These are phyloP conservation scores for Trifolium subterraneum DNA, from an alignment of 306 rosid genomes.

Conservation along the genomic window DNA sequence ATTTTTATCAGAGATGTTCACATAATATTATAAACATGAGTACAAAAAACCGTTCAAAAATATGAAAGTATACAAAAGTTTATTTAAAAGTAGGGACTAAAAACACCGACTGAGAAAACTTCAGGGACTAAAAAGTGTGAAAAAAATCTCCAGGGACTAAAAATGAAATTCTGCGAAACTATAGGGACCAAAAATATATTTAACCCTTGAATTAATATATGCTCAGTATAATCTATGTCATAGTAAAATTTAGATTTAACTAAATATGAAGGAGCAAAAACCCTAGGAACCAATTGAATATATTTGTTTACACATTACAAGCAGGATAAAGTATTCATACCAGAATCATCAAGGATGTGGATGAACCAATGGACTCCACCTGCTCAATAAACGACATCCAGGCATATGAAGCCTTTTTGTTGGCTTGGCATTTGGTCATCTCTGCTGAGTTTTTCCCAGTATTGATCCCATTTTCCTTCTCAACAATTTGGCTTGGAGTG, in stretches of 20 bases:
- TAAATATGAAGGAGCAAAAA: neutral
- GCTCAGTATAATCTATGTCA: too few relatives aligned
- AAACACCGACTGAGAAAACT: too few relatives aligned
- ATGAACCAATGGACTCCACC: conserved; percentile 75
- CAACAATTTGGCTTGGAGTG: conserved; percentile 42
- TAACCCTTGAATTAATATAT: conserved; percentile 5
- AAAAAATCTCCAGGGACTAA: too few relatives aligned
- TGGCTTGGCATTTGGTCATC: conserved; percentile 43
- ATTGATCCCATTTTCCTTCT: conserved; percentile 47
- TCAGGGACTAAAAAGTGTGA: too few relatives aligned
- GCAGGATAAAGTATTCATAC: conserved; percentile 53
- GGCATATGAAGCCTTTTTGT: conserved; percentile 61
- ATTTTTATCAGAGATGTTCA: too few relatives aligned
- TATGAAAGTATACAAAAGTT: too few relatives aligned
- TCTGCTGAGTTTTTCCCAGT: conserved; percentile 48
- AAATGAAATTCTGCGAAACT: too few relatives aligned
- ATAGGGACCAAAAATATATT: too few relatives aligned
- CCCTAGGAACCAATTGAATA: conserved; percentile 5
- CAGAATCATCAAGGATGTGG: conserved; percentile 81
- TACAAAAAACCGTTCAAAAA: too few relatives aligned
- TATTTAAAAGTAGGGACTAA: too few relatives aligned
- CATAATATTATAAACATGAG: too few relatives aligned
- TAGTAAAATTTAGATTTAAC: conserved; percentile 27
- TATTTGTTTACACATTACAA: conserved; percentile 9
- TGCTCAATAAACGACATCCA: conserved; percentile 92